These are phyloP conservation scores for Camellia japonica DNA, from an alignment of 148 eudicot genomes.

Conservation along the genomic window DNA sequence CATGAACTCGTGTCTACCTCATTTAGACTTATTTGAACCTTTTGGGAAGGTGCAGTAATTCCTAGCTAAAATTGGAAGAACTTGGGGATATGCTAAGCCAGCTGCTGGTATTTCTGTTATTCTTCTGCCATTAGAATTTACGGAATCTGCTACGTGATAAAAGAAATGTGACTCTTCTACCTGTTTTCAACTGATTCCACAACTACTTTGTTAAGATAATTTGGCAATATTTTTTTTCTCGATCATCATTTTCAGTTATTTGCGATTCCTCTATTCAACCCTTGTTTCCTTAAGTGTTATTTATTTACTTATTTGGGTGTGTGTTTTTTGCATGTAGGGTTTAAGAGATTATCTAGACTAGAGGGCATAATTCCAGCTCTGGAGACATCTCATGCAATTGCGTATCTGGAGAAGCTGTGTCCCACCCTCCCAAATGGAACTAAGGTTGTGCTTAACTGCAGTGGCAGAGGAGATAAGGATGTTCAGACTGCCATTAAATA, in stretches of 20 bases:
- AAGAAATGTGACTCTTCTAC: neutral
- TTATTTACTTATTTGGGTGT: neutral
- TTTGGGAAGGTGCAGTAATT: neutral
- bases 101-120: neutral
- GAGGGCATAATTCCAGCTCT: constrained; percentile 98
- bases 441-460: constrained; percentile 83
- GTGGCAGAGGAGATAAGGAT: constrained; percentile 98
- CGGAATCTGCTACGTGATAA: neutral
- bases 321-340: constrained; percentile 49
- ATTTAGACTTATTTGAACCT: neutral
- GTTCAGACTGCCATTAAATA: constrained; percentile 87
- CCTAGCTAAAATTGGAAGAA: neutral
- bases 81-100: neutral
- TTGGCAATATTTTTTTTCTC: neutral
- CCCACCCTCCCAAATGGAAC: constrained; percentile 81
- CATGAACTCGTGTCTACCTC: neutral
- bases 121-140: neutral
- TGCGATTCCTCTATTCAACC: neutral
- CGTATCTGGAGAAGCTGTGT: constrained; percentile 81
- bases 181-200: neutral
- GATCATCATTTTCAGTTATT: neutral
- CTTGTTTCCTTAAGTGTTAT: neutral
- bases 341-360: constrained; percentile 75
- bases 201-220: neutral
- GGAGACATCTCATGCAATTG: constrained; percentile 95